Conservation (phyloP, 495 filamentous ascomycete species). For the Aspergillus haitiensis region DNA sequence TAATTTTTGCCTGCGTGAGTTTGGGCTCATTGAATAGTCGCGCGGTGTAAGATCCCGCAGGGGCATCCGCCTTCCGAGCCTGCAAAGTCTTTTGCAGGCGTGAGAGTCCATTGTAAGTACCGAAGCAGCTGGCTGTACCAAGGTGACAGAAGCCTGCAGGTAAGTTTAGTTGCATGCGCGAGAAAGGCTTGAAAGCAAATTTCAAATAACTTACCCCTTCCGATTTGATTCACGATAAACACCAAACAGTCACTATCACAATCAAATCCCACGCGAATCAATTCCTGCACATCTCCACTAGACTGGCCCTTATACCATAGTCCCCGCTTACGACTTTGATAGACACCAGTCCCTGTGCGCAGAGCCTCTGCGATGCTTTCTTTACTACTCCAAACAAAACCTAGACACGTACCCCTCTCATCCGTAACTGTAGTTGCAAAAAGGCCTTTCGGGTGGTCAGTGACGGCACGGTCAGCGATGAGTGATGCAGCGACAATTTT, state of each 20-base stretch:
- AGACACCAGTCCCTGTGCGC: conserved; percentile 85
- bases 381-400: conserved; percentile 88
- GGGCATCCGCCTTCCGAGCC: conserved; percentile 75
- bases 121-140: conserved; percentile 88
- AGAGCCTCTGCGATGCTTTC: conserved; percentile 87
- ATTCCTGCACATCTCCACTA: conserved; percentile 88
- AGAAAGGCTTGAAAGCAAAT: neutral
- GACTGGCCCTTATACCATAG: conserved; percentile 96
- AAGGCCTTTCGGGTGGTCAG: conserved; percentile 82
- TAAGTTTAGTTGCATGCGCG: neutral
- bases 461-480: conserved; percentile 66
- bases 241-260: conserved; percentile 91
- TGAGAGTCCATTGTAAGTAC: conserved; percentile 74
- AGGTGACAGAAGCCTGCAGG: conserved; percentile 86
- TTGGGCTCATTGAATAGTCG: conserved; percentile 88
- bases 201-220: conserved; percentile 51
- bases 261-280: conserved; percentile 80
- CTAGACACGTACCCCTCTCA: conserved; percentile 80
- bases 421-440: conserved; percentile 87
- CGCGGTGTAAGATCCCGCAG: conserved; percentile 88
- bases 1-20: conserved; percentile 89
- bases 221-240: conserved; percentile 86
- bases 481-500: conserved; percentile 68
- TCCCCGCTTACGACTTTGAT: conserved; percentile 90
- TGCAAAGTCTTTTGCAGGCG: conserved; percentile 82